Conservation (phyloP, 768 basidiomycete species). For the Lactarius indigo region DNA sequence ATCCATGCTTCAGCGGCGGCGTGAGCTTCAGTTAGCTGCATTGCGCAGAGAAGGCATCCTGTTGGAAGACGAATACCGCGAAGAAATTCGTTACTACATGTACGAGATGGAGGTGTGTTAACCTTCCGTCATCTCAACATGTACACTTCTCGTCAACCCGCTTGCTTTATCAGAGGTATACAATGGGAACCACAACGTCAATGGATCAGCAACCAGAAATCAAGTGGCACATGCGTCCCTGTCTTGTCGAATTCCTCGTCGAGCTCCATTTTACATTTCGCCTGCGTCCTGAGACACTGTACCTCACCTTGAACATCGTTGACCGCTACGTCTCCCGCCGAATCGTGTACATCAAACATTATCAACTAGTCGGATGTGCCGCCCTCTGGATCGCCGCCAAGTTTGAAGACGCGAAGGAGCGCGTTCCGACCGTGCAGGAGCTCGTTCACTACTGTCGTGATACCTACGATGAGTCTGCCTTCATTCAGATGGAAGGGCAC, state of each 20-base stretch:
- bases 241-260: conserved; percentile 97
- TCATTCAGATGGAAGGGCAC: conserved; percentile 99
- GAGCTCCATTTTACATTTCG: conserved; percentile 98
- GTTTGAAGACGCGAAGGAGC: conserved; percentile 98
- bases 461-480: conserved; percentile 95
- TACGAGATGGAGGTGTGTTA: conserved; percentile 93
- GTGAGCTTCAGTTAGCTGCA: conserved; percentile 64
- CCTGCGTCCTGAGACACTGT: conserved; percentile 96
- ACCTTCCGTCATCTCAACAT: neutral
- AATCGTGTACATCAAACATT: conserved; percentile 98
- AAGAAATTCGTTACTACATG: conserved; percentile 93
- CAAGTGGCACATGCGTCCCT: conserved; percentile 98
- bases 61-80: conserved; percentile 92
- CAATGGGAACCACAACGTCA: conserved; percentile 87
- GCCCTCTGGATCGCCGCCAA: conserved; percentile 99
- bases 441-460: conserved; percentile 93
- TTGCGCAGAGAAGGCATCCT: conserved; percentile 70
- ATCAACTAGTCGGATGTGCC: conserved; percentile 97
- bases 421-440: conserved; percentile 93
- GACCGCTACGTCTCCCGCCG: conserved; percentile 99
- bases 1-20: conserved; percentile 60
- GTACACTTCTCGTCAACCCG: conserved; percentile 14
- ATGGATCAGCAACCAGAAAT: conserved; percentile 99
- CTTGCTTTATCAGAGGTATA: conserved; percentile 54
- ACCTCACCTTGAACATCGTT: conserved; percentile 97